Base-by-base conservation (phyloP, 495 filamentous ascomycete species). In the Neurospora sp. region DNA sequence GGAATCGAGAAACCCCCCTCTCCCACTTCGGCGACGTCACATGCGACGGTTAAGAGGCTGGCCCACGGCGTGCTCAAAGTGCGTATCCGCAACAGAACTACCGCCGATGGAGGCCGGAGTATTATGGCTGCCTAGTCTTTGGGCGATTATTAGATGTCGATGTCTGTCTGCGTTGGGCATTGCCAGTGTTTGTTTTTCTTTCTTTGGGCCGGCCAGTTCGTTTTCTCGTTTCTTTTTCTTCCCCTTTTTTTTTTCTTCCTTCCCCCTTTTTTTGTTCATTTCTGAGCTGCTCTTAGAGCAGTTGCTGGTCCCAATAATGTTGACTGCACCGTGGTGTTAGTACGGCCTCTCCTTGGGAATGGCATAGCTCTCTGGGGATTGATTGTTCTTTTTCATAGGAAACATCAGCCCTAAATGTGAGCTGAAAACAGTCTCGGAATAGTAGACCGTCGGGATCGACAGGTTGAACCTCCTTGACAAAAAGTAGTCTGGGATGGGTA, bases 21-120 rank as follows among this genome's bases (percentile, higher is more conserved):
- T 17, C 27, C 53, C 27, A 31, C 53, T 37, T 35, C 27, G 27
- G 16, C 27, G 12, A 37, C 16, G 41, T n/a, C 35, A 27, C 9
- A 40, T 68, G 48, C 70, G 69, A 69, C 69, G 17, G 75, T 82
- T 40, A 76, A 75, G 76, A 83, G 81, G 44, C 79, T 90, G 4
- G 86, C 80, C 0, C 73, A 80, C 10, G 81, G 82, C 2, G 86
- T 84, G 59, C 48, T 88, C 44, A 90, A 86, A 79, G 76, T 89
- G 20, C 78, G 81, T 22, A 84, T 90, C 35, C 79, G 89, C 22
- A 81, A 83, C 53, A 83, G 89, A 39, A 71, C 86, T 6, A 89
- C 88, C 1, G 76, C 75, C 17, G 90, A 91, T 79, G 88, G 88
- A 1, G 90, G 90, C 0, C 81, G 75, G 76, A 89, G 86, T 72